These are phyloP conservation scores for Bruguiera sexangula DNA, from an alignment of 345 rosid species.

Conservation along the genomic window DNA sequence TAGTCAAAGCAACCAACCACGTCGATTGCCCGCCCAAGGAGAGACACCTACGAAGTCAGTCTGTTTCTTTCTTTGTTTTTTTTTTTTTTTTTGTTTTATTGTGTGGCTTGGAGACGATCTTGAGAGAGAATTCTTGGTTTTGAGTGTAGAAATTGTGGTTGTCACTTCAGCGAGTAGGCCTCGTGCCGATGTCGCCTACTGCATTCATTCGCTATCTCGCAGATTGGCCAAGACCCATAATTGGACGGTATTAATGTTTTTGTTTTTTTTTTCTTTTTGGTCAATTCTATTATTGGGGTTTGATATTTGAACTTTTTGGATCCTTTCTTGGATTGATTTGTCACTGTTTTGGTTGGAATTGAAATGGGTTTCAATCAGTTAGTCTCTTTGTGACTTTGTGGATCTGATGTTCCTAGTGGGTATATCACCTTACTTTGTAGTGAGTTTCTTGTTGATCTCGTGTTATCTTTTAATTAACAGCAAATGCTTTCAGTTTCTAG, in stretches of 20 bases:
- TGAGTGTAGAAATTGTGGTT: slow-evolving; percentile 54
- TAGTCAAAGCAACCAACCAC: slow-evolving; percentile 95
- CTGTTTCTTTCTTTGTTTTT: slow-evolving; percentile 16
- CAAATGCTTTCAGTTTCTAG: background rate
- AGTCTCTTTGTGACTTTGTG: background rate
- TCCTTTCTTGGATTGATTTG: background rate
- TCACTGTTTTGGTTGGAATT: slow-evolving; percentile 1
- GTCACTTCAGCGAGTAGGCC: slow-evolving; percentile 75
- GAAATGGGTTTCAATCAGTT: background rate
- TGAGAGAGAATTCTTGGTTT: background rate
- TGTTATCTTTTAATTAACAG: background rate
- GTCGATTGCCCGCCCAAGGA: slow-evolving; percentile 99
- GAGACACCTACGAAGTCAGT: slow-evolving; percentile 71
- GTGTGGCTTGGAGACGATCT: background rate
- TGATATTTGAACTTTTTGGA: background rate
- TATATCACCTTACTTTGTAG: too few species aligned
- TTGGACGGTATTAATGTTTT: slow-evolving; percentile 59
- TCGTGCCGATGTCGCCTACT: slow-evolving; percentile 89
- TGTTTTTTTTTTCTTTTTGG: background rate
- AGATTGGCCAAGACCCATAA: slow-evolving; percentile 79
- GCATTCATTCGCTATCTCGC: slow-evolving; percentile 78
- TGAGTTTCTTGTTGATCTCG: background rate
- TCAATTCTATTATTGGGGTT: background rate
- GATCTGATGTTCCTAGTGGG: background rate
- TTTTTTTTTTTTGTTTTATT: background rate